These are phyloP conservation scores for Leptographium lundbergii DNA, from an alignment of 2,329 filamentous ascomycete species.

Conservation along the genomic window DNA sequence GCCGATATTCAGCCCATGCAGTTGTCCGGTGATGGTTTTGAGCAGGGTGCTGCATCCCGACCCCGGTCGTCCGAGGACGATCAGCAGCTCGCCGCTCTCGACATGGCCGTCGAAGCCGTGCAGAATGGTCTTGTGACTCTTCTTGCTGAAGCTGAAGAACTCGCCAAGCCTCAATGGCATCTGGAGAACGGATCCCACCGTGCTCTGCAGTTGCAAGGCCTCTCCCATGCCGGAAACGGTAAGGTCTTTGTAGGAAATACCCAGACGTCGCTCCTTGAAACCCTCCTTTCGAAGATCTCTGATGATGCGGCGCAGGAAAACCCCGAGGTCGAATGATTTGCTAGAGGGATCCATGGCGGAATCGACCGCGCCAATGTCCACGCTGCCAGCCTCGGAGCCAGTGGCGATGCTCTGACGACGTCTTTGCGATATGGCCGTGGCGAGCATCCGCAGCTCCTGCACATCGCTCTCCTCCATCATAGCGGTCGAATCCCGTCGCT, in stretches of 20 bases:
- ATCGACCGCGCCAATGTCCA: slow-evolving; percentile 16
- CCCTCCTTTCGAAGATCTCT: slow-evolving; percentile 38
- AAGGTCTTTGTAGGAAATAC: slow-evolving; percentile 53
- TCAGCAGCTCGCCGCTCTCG: slow-evolving; percentile 40
- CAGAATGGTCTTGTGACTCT: slow-evolving; percentile 43
- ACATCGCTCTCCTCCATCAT: slow-evolving; percentile 8
- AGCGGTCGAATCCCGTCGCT: not conserved
- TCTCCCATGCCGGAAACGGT: slow-evolving; percentile 56
- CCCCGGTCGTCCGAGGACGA: slow-evolving; percentile 44
- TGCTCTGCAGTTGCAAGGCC: slow-evolving; percentile 57
- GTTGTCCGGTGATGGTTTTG: slow-evolving; percentile 46
- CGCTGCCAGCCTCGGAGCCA: not conserved
- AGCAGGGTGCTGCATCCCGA: slow-evolving; percentile 45
- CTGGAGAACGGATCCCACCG: slow-evolving; percentile 47
- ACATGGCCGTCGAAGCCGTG: slow-evolving; percentile 46
- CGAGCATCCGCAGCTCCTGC: slow-evolving; percentile 5
- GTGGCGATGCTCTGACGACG: not conserved
- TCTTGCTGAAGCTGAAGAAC: slow-evolving; percentile 35
- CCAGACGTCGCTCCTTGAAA: slow-evolving; percentile 34
- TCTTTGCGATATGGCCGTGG: slow-evolving; percentile 30
- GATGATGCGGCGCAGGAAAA: slow-evolving; percentile 49
- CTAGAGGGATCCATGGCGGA: slow-evolving; percentile 33
- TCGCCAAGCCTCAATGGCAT: slow-evolving; percentile 28
- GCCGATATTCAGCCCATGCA: slow-evolving; percentile 42
- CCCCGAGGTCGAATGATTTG: slow-evolving; percentile 33